phyloP scores from a whole-genome alignment of 2,329 filamentous ascomycete genomes.

The Blastomyces parvus region DNA sequence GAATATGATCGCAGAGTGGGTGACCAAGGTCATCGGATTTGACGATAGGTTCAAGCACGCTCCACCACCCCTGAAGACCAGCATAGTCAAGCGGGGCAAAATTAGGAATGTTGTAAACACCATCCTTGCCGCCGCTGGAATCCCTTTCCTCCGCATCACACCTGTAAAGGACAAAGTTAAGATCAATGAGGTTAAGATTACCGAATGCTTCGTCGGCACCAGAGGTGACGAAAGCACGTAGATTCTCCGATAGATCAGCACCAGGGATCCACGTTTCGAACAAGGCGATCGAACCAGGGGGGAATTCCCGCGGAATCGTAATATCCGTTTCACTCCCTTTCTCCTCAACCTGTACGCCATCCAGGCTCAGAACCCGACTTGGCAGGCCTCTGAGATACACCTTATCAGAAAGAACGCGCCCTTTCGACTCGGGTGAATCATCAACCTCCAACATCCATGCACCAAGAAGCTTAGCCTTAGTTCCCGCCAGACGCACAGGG shows the following conservation, averaged over 20 bases:
- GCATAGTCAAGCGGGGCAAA: conserved; percentile 83
- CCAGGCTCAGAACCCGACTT: conserved; percentile 64
- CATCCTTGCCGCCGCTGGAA: conserved; percentile 66
- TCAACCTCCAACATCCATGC: conserved; percentile 92
- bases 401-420: conserved; percentile 57
- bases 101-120: conserved; percentile 79
- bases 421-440: conserved; percentile 57
- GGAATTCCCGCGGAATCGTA: conserved; percentile 70
- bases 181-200: conserved; percentile 63
- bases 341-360: conserved; percentile 63
- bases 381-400: conserved; percentile 71
- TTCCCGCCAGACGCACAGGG: conserved; percentile 71
- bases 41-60: conserved; percentile 73
- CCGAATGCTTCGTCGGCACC: conserved; percentile 71
- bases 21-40: conserved; percentile 85
- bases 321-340: conserved; percentile 67
- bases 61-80: conserved; percentile 98
- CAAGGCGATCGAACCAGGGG: conserved; percentile 85
- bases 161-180: conserved; percentile 86
- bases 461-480: conserved; percentile 74
- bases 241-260: conserved; percentile 69
- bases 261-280: conserved; percentile 94
- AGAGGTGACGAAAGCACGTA: conserved; percentile 78
- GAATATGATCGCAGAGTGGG: conserved; percentile 83
- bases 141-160: conserved; percentile 84